These are phyloP conservation scores for Cerrena zonata DNA, from an alignment of 1,284 basidiomycete genomes.

Conservation along the genomic window DNA sequence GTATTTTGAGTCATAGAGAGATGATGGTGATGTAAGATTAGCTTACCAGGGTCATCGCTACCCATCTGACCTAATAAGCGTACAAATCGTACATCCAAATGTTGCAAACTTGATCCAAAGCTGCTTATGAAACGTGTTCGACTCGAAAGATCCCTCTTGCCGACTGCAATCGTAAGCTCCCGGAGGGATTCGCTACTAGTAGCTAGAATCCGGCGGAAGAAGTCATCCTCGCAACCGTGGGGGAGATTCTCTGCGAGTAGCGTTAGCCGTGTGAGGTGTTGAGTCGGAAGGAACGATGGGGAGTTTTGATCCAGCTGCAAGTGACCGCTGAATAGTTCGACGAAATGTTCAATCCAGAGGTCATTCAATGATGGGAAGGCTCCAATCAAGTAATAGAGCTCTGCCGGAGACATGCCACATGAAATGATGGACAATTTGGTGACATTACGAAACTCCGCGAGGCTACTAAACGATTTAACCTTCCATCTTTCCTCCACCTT, in stretches of 20 bases:
- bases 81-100: slow-evolving; percentile 1
- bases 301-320: background rate
- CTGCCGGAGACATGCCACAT: slow-evolving; percentile 2
- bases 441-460: background rate
- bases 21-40: background rate
- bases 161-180: background rate
- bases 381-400: slow-evolving; percentile 1
- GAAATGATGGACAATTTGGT: background rate
- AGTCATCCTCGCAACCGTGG: background rate
- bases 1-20: background rate
- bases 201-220: background rate
- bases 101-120: background rate
- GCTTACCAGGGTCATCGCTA: background rate
- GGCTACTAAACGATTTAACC: background rate
- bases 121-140: background rate
- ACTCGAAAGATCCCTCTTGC: background rate
- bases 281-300: background rate
- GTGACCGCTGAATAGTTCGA: background rate
- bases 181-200: background rate
- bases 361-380: background rate
- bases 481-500: slow-evolving; percentile 3
- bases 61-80: background rate
- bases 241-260: background rate
- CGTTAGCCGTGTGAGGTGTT: background rate
- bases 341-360: slow-evolving; percentile 1